Conservation (phyloP, 805 yeast species). For the Pichia scutulata region DNA sequence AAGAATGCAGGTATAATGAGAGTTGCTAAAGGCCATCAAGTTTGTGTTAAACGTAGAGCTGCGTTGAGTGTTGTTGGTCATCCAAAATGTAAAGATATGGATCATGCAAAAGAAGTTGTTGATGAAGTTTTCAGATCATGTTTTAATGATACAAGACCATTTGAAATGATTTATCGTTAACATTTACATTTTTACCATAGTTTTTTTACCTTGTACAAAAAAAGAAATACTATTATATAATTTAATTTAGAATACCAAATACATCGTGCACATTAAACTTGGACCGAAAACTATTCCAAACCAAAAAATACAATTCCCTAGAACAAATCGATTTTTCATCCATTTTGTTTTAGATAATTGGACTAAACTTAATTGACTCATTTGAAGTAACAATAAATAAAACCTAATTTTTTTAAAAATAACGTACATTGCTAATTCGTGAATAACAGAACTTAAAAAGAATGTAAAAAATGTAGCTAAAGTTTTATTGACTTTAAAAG, state of each 20-base stretch:
- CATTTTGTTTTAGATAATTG: slow-evolving; percentile 51
- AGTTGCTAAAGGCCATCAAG: slow-evolving; percentile 70
- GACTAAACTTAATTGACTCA: slow-evolving; percentile 81
- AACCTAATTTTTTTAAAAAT: slow-evolving; percentile 76
- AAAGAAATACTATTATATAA: not conserved
- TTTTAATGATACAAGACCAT: slow-evolving; percentile 92
- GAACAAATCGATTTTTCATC: slow-evolving; percentile 44
- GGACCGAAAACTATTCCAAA: slow-evolving; percentile 87
- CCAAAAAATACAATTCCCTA: slow-evolving; percentile 88
- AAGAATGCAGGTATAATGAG: slow-evolving; percentile 24
- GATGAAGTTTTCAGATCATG: slow-evolving; percentile 89
- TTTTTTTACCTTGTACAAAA: not conserved
- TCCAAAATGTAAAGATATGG: slow-evolving; percentile 67
- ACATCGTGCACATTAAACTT: slow-evolving; percentile 75
- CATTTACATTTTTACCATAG: not conserved
- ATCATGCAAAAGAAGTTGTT: slow-evolving; percentile 72
- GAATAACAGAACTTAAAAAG: slow-evolving; percentile 71
- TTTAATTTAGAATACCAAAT: slow-evolving; percentile 53
- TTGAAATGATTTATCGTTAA: slow-evolving; percentile 79
- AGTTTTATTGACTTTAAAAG: slow-evolving; percentile 53
- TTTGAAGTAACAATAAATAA: slow-evolving; percentile 70
- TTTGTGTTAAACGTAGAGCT: slow-evolving; percentile 86
- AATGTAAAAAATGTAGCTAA: slow-evolving; percentile 76
- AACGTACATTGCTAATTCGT: slow-evolving; percentile 88
- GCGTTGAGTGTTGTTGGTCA: slow-evolving; percentile 75